Evolutionary conservation across 768 basidiomycete species (phyloP), one percentile per base, ranked within the genome.

Genomic region (Tricholomella constricta): DNA sequence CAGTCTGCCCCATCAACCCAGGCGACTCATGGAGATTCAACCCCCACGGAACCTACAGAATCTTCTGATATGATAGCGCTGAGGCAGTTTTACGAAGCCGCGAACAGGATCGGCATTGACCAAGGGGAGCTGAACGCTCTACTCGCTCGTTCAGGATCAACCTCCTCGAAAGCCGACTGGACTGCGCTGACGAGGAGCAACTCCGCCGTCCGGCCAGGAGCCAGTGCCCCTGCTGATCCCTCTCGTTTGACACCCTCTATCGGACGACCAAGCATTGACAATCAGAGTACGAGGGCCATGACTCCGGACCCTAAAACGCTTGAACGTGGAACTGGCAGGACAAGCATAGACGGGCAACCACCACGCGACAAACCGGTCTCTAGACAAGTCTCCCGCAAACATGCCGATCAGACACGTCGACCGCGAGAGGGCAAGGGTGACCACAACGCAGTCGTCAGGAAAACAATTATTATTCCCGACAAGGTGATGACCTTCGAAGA

Each of bases 381-480:
- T 29, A 67, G 67, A 59, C 77, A 74, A 59, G 68, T 63, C 23
- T 69, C 76, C 48, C 69, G 72, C 40, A 71, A 65, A 55, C 59
- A 67, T 25, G 43, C 59, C 22, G 77, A 78, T 42, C 67, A 69
- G 45, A 46, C 66, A 31, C 80, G 78, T 38, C 69, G 73, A 46
- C 70, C 73, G 26, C 76, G 71, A 48, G 76, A 77, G 51, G 68
- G 67, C 1, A 68, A 72, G 34, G 54, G 55, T 34, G 76, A 72
- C 41, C 54, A 54, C 37, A 83, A 73, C 58, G 67, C 83, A 20
- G 71, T 93, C 53, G 78, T 93, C 46, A 81, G 91, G 63, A 78
- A 91, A 62, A 94, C 91, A 1, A 79, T 93, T 60, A 86, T 92
- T 61, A 83, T 85, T 62, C 85, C 86, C 51, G 89, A 91, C 60